Evolutionary conservation across 495 filamentous ascomycete species (phyloP).

Genomic region (Penicillium pancosmium): DNA sequence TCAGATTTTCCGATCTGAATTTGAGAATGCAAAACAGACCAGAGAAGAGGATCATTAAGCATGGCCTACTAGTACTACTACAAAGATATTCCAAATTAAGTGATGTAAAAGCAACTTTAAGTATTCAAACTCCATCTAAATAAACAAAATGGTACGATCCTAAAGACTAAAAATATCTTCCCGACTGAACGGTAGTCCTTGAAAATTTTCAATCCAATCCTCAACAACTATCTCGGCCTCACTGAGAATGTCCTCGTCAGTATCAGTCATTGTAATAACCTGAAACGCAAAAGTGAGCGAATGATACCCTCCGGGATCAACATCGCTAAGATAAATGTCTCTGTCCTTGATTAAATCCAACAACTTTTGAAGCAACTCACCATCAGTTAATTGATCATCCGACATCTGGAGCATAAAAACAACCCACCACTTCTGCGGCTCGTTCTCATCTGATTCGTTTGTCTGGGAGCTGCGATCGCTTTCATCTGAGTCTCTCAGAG

Average conservation of each 20-base stretch:
- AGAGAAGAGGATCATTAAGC: too few species aligned
- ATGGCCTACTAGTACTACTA: too few species aligned
- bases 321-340: not conserved
- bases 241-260: not conserved
- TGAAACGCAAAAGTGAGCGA: not conserved
- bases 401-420: not conserved
- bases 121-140: too few species aligned
- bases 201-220: not conserved
- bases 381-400: not conserved
- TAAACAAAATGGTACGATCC: not conserved
- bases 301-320: not conserved
- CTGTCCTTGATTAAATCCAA: not conserved
- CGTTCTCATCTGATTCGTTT: too few species aligned
- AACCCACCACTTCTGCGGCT: not conserved
- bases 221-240: not conserved
- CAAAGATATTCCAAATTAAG: too few species aligned
- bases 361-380: not conserved
- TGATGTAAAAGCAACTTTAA: too few species aligned
- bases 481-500: not conserved
- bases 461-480: too few species aligned
- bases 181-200: not conserved
- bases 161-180: not conserved
- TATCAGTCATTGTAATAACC: not conserved
- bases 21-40: too few species aligned
- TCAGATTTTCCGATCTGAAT: too few species aligned